Percentiles rank a stretch among this genome's conserved stretches.
phyloP scores from a whole-genome alignment of 1,284 basidiomycete species.

The Trichosporon inkin region DNA sequence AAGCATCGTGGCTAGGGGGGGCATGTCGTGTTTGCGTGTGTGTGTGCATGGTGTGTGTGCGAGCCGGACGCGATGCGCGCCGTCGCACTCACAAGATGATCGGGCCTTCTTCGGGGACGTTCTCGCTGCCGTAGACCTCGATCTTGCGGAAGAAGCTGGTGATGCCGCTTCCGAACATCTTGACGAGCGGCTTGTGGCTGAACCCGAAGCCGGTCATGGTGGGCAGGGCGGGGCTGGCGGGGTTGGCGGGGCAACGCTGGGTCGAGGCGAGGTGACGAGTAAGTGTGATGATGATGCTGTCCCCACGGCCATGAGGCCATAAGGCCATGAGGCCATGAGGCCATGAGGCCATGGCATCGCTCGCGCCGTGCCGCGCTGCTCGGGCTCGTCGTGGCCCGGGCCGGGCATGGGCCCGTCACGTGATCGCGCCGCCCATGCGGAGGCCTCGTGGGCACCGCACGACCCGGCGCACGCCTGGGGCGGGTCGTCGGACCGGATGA shows the following conservation, averaged over 20 bases:
- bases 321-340: not conserved
- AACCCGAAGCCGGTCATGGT: slow-evolving; percentile 52
- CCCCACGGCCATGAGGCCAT: not conserved
- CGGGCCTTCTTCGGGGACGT: slow-evolving; percentile 76
- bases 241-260: not conserved
- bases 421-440: no score
- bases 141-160: slow-evolving; percentile 82
- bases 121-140: slow-evolving; percentile 73
- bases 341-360: not conserved
- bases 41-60: not conserved
- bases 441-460: no score
- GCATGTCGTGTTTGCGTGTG: not conserved
- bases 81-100: slow-evolving; percentile 71
- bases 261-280: not conserved
- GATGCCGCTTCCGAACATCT: slow-evolving; percentile 66
- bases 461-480: no score
- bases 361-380: not conserved
- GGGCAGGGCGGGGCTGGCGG: not conserved
- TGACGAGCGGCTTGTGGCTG: slow-evolving; percentile 63
- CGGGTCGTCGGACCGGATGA: not conserved
- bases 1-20: slow-evolving; percentile 7
- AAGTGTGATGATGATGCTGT: not conserved
- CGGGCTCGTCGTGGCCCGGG: no score
- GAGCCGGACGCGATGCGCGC: slow-evolving; percentile 1
- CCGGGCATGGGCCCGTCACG: no score